Evolutionary conservation across 2,329 filamentous ascomycete genomes (phyloP).

Genomic region (Aureobasidium zeae): DNA sequence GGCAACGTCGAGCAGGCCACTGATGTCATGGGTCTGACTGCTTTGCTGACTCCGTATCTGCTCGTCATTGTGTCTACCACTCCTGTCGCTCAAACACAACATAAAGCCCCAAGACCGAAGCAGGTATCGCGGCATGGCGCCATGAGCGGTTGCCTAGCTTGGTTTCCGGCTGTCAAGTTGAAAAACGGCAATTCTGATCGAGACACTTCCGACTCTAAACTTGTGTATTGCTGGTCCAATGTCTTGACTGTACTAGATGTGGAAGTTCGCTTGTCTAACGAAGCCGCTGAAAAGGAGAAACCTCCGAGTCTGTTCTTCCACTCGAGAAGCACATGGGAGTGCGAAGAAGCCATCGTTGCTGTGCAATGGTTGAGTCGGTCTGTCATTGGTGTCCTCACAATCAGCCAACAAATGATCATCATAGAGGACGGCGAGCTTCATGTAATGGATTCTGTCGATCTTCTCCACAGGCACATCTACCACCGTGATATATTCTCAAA

Average conservation of each 20-base stretch:
- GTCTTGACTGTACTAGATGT: slow-evolving; percentile 90
- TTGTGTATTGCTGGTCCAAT: slow-evolving; percentile 98
- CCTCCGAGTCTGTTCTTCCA: slow-evolving; percentile 70
- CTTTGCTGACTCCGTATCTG: slow-evolving; percentile 90
- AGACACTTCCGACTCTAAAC: slow-evolving; percentile 67
- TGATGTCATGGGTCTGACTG: slow-evolving; percentile 81
- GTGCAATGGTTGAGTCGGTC: slow-evolving; percentile 96
- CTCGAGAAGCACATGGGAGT: slow-evolving; percentile 79
- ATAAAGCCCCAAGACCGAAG: slow-evolving; percentile 85
- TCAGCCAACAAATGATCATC: slow-evolving; percentile 86
- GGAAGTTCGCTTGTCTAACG: slow-evolving; percentile 53
- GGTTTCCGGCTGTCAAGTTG: slow-evolving; percentile 92
- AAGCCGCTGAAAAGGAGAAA: slow-evolving; percentile 60
- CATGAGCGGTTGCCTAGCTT: slow-evolving; percentile 87
- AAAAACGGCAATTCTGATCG: slow-evolving; percentile 56
- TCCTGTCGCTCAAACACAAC: slow-evolving; percentile 88
- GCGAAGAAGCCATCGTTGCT: slow-evolving; percentile 89
- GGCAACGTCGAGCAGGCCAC: slow-evolving; percentile 89
- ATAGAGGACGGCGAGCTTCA: slow-evolving; percentile 82
- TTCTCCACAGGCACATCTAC: slow-evolving; percentile 85
- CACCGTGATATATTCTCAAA: slow-evolving; percentile 83
- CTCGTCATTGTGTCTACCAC: slow-evolving; percentile 96
- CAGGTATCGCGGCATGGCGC: slow-evolving; percentile 83
- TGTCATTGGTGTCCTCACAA: slow-evolving; percentile 81
- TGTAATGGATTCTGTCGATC: slow-evolving; percentile 88